phyloP scores from a whole-genome alignment of 1,284 basidiomycete genomes.

The Kalmanozyma brasiliensis region DNA sequence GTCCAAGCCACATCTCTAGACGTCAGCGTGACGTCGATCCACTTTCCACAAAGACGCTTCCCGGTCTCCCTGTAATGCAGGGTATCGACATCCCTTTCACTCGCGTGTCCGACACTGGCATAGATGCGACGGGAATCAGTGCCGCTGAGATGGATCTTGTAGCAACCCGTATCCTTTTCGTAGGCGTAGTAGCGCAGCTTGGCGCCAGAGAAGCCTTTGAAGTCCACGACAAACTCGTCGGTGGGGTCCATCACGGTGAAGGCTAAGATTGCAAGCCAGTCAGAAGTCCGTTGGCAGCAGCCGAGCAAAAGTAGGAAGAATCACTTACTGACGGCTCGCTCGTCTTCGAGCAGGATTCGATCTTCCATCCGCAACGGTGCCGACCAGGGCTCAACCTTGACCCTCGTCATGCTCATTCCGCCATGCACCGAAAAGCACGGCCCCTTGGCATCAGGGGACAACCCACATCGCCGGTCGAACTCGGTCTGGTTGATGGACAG shows the following conservation, averaged over 20 bases:
- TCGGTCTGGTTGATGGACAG: neutral
- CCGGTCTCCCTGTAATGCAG: neutral
- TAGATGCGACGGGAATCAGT: neutral
- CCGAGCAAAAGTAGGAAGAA: no score
- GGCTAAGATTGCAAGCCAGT: no score
- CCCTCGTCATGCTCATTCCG: neutral
- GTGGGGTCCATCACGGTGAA: constrained; percentile 12
- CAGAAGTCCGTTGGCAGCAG: no score
- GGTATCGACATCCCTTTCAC: constrained; percentile 18
- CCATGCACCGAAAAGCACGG: constrained; percentile 11
- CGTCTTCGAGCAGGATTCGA: neutral
- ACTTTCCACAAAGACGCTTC: constrained; percentile 17
- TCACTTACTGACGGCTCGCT: neutral
- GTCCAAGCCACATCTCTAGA: no score
- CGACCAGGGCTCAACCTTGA: constrained; percentile 2
- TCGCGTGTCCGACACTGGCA: neutral
- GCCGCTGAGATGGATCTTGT: constrained; percentile 12
- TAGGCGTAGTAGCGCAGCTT: constrained; percentile 13
- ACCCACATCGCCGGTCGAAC: constrained; percentile 7
- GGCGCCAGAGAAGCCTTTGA: neutral
- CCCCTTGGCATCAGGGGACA: constrained; percentile 1
- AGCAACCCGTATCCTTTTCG: constrained; percentile 17
- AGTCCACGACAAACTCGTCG: constrained; percentile 5
- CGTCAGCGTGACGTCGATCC: neutral
- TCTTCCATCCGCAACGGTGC: constrained; percentile 3